Evolutionary conservation across 768 basidiomycete species (phyloP).

Genomic region (Leucocoprinus sp.): DNA sequence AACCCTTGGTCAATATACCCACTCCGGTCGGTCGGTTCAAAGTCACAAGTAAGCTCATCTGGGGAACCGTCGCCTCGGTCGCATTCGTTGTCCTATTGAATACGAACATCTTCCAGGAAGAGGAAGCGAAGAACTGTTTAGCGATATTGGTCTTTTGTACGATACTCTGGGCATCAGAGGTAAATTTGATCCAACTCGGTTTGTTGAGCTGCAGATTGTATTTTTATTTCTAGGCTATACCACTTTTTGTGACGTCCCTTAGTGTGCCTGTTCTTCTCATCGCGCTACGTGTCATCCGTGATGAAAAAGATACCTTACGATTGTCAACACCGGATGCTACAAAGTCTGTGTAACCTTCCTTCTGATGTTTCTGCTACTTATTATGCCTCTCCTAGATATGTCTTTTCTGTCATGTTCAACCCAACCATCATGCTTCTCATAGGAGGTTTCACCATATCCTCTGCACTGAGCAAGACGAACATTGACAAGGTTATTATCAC

Average conservation of each 20-base stretch:
- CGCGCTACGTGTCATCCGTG: conserved; percentile 70
- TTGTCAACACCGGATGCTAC: conserved; percentile 66
- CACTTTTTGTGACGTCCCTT: conserved; percentile 94
- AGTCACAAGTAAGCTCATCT: conserved; percentile 56
- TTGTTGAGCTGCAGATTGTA: background rate
- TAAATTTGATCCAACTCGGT: conserved; percentile 23
- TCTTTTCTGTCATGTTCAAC: conserved; percentile 94
- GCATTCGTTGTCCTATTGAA: conserved; percentile 59
- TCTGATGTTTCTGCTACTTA: background rate
- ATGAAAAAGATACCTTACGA: conserved; percentile 42
- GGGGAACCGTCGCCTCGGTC: conserved; percentile 44
- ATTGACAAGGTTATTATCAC: conserved; percentile 92
- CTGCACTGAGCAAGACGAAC: conserved; percentile 90
- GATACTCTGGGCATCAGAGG: conserved; percentile 95
- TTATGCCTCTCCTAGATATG: conserved; percentile 43
- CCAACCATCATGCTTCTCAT: conserved; percentile 98
- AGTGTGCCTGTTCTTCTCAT: conserved; percentile 84
- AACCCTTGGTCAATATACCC: conserved; percentile 42
- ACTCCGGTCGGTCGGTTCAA: conserved; percentile 63
- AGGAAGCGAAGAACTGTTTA: conserved; percentile 81
- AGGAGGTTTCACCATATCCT: conserved; percentile 96
- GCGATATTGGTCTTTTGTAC: conserved; percentile 88
- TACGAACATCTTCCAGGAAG: conserved; percentile 45
- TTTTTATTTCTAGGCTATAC: conserved; percentile 61
- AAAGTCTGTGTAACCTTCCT: conserved; percentile 43